Percentiles rank a stretch among this genome's conserved stretches.
phyloP scores from a whole-genome alignment of 192 early-diverging fungal species.

The Tieghemiomyces parasiticus region DNA sequence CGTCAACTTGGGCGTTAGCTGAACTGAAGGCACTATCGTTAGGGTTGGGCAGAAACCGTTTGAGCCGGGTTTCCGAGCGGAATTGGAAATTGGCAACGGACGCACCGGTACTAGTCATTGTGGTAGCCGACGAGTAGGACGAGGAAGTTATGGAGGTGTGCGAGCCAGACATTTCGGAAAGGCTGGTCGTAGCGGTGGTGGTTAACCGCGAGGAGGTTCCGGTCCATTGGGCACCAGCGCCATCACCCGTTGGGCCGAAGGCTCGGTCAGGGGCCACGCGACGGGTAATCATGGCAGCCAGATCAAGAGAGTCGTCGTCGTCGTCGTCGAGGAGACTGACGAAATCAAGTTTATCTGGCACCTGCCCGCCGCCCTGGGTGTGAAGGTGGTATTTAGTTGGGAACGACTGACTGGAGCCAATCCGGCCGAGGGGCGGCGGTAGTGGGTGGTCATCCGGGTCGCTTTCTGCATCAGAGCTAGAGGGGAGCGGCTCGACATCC shows the following conservation, averaged over 20 bases:
- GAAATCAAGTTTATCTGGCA: no score
- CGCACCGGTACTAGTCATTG: neutral
- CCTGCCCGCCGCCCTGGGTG: no score
- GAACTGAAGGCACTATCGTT: neutral
- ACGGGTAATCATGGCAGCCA: no score
- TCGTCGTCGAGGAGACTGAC: no score
- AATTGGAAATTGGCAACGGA: neutral
- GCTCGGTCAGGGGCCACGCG: no score
- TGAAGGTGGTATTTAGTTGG: no score
- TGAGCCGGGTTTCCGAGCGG: neutral
- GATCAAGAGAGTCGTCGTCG: no score
- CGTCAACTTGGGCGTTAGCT: neutral
- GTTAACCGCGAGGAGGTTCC: neutral
- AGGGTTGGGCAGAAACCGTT: constrained; percentile 4
- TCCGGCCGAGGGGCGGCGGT: no score
- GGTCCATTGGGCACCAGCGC: neutral
- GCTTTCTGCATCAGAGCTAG: neutral
- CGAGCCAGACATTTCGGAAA: neutral
- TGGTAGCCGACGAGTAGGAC: neutral
- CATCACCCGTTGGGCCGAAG: neutral
- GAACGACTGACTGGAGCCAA: no score
- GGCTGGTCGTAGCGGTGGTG: neutral
- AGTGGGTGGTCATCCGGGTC: neutral
- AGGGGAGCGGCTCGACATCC: neutral
- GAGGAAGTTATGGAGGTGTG: neutral